Evolutionary conservation across 164 flowering plant species (phyloP), one percentile per base, ranked within the genome.

Genomic region (Tinospora cordifolia): DNA sequence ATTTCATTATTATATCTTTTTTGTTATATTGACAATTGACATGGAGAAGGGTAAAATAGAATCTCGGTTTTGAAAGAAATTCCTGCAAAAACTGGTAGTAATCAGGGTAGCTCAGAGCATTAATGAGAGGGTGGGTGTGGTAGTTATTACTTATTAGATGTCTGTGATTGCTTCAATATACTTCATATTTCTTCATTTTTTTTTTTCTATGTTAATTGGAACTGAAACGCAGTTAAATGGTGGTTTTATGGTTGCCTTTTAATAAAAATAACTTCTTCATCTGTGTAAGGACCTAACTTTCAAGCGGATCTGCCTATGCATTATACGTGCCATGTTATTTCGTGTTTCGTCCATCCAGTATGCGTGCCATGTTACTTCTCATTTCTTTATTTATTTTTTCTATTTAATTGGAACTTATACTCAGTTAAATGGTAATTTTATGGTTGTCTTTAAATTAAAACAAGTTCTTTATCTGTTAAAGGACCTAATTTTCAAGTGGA

Each of bases 321-420:
- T 60, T n/a, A n/a, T 5, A 14, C 65, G 63, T 60, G 24, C 63
- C 51, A 36, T 24, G 65, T 63, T 69, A 40, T 10, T 30, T 63
- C 30, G 39, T 21, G 1, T 65, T n/a, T n/a, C n/a, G n/a, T n/a
- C n/a, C n/a, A n/a, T n/a, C n/a, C n/a, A n/a, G n/a, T n/a, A n/a
- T n/a, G n/a, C n/a, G n/a, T n/a, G n/a, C n/a, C n/a, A n/a, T n/a
- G n/a, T n/a, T n/a, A n/a, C n/a, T n/a, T n/a, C n/a, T n/a, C n/a
- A n/a, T n/a, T n/a, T n/a, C n/a, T n/a, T n/a, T n/a, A n/a, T n/a
- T n/a, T n/a, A n/a, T n/a, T n/a, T n/a, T n/a, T n/a, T n/a, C n/a
- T n/a, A n/a, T n/a, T n/a, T n/a, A n/a, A n/a, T n/a, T n/a, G n/a
- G n/a, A n/a, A n/a, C n/a, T n/a, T n/a, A n/a, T n/a, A n/a, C n/a